phyloP scores from a whole-genome alignment of 345 rosid species.

The Laguncularia racemosa region DNA sequence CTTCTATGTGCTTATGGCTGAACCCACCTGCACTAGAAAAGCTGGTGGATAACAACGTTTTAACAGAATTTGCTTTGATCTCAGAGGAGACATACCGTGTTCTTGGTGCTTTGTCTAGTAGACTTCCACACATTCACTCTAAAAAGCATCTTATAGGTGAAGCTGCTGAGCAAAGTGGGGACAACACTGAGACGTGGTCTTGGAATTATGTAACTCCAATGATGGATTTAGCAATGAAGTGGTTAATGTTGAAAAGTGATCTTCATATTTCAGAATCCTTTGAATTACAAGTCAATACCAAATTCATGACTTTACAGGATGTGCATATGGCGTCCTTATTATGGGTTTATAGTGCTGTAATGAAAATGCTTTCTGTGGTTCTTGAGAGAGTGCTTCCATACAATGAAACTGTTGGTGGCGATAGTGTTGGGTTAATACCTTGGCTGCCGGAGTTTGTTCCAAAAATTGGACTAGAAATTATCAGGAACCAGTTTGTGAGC shows the following conservation, averaged over 20 bases:
- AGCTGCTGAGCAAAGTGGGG: slow-evolving; percentile 11
- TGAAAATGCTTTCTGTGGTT: slow-evolving; percentile 59
- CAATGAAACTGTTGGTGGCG: slow-evolving; percentile 14
- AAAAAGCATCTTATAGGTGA: slow-evolving; percentile 21
- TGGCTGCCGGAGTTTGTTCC: slow-evolving; percentile 90
- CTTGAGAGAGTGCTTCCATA: slow-evolving; percentile 56
- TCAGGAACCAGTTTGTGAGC: slow-evolving; percentile 49
- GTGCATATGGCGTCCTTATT: slow-evolving; percentile 32
- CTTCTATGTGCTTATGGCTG: slow-evolving; percentile 80
- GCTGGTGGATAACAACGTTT: slow-evolving; percentile 45
- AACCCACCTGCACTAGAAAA: slow-evolving; percentile 62
- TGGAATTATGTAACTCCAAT: slow-evolving; percentile 76
- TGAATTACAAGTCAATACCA: slow-evolving; percentile 21
- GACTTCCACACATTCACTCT: slow-evolving; percentile 58
- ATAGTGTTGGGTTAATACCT: slow-evolving; percentile 31
- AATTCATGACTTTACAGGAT: slow-evolving; percentile 15
- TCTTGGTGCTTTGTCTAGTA: slow-evolving; percentile 62
- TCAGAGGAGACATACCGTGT: slow-evolving; percentile 67
- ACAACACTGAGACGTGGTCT: slow-evolving; percentile 48
- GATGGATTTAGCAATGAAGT: slow-evolving; percentile 65
- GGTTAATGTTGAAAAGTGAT: slow-evolving; percentile 43
- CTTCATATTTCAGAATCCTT: slow-evolving; percentile 28
- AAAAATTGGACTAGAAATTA: slow-evolving; percentile 69
- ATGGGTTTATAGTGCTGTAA: slow-evolving; percentile 63
- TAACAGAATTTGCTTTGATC: slow-evolving; percentile 56